These are phyloP conservation scores for Vitis labrusca DNA, from an alignment of 164 flowering plant species.

Conservation along the genomic window DNA sequence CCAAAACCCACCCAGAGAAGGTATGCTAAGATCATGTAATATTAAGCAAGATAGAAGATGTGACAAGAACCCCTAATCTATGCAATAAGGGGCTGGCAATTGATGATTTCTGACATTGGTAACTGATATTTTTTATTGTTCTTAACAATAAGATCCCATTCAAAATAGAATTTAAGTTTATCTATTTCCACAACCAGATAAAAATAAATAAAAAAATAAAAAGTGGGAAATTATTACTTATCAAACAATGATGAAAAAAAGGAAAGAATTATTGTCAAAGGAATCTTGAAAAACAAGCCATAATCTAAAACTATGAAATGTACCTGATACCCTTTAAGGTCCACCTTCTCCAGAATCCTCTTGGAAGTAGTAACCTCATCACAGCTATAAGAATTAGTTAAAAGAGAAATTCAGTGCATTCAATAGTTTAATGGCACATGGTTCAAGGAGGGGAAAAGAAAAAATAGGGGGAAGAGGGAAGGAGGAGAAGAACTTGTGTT, in stretches of 20 bases:
- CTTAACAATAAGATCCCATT: too few species aligned
- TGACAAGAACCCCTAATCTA: neutral
- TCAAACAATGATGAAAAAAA: neutral
- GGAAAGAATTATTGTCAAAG: neutral
- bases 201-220: neutral
- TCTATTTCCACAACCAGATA: neutral
- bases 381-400: constrained; percentile 17
- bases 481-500: neutral
- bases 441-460: neutral
- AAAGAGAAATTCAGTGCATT: neutral
- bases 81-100: neutral
- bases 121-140: too few species aligned
- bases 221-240: neutral
- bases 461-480: neutral
- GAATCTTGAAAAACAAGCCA: neutral
- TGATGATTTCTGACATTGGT: too few species aligned
- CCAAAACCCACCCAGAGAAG: neutral
- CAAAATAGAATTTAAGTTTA: neutral
- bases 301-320: neutral
- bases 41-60: neutral
- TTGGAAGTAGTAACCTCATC: constrained; percentile 43
- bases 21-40: neutral
- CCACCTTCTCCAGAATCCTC: constrained; percentile 36
- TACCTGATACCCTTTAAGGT: constrained; percentile 53
- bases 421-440: too few species aligned